Evolutionary conservation across 441 rosid species (phyloP).

Genomic region (Macaranga tanarius): DNA sequence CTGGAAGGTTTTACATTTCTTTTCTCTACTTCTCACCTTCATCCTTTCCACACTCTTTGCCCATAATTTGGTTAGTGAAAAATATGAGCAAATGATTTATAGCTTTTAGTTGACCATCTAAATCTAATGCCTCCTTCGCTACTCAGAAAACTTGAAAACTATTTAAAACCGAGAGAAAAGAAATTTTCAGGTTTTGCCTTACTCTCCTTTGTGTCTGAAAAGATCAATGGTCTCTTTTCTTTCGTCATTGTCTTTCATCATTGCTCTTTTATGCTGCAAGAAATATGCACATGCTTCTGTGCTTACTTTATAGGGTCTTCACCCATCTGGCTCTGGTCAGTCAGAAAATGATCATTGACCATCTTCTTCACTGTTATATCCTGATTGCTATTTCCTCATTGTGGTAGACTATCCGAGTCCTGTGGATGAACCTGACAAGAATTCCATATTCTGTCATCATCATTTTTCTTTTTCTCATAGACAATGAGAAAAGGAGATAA

Average conservation of each 20-base stretch:
- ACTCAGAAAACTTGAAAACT: neutral
- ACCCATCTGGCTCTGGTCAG: neutral
- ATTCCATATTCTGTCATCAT: neutral
- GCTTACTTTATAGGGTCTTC: neutral
- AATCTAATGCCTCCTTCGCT: neutral
- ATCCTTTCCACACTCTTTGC: neutral
- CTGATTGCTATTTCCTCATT: neutral
- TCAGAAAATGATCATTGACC: neutral
- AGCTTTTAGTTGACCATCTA: neutral
- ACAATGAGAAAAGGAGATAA: neutral
- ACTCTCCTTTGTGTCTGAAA: too few relatives aligned
- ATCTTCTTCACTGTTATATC: neutral
- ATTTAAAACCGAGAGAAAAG: neutral
- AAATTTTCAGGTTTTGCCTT: too few relatives aligned
- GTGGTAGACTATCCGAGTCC: neutral
- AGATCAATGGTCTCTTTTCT: neutral
- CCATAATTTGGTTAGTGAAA: too few relatives aligned
- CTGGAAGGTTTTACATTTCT: too few relatives aligned
- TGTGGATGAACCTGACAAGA: conserved; percentile 30
- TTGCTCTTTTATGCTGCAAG: too few relatives aligned
- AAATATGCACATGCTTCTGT: neutral
- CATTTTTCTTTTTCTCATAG: neutral
- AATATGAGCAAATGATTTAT: neutral
- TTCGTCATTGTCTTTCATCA: neutral
- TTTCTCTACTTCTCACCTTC: neutral